Evolutionary conservation across 192 early-diverging fungal species (phyloP), one percentile per base, ranked within the genome.

Genomic region (Ramicandelaber brevisporus): DNA sequence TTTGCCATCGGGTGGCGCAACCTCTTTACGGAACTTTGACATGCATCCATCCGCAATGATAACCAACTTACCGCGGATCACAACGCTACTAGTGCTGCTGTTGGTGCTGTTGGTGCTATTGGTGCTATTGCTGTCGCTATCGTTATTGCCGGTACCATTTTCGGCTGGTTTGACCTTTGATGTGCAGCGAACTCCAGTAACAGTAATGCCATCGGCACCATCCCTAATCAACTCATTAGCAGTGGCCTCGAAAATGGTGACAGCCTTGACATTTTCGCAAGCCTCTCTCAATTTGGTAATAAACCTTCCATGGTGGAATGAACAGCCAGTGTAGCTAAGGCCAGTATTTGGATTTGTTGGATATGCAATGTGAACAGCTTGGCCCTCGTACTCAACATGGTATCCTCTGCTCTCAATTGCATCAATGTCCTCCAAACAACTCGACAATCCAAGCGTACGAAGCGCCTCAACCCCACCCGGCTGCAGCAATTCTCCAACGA

Each of bases 401-500:
- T 97, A 97, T 14, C 90, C 90, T 39, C 73, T 50, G 25, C 64
- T 71, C 0, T 63, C 56, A 27, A 92, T 76, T 11, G 63, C 78
- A 49, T 79, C 79, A 36, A 97, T 93, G 13, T 59, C 69, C 13
- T 82, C 64, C 26, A 93, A 41, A 23, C 26, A 61, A 61, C 61
- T 54, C 35, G 53, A 56, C 5, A 97, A 48, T 4, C 83, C 86
- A 5, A 97, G 55, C 26, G 55, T 34, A 27, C 65, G 48, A 17
- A 98, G 52, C 12, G 84, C 80, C 37, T 70, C 61, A 29, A 80
- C 63, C 30, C 92, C 92, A 5, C 86, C 75, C 9, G 92, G 92
- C 50, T 98, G 92, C 48, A 98, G 57, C 17, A 93, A 53, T 48
- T 98, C 92, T 17, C 92, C 92, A 13, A 98, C 92, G 37, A 98